Conservation (phyloP, 2,329 filamentous ascomycete species). For the Colletotrichum sp. region DNA sequence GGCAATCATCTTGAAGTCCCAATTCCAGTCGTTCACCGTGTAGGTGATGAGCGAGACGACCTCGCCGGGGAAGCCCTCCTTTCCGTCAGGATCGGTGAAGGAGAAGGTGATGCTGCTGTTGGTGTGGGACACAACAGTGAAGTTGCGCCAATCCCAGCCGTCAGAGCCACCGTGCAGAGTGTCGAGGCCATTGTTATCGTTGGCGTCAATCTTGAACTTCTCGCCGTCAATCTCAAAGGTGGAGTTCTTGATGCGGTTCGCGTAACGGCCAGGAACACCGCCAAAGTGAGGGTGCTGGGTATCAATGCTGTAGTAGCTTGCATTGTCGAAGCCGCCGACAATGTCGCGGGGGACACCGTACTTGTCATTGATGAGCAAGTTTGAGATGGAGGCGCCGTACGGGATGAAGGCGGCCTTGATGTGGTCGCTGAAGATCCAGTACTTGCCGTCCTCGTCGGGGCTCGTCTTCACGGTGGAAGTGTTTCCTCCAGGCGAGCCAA, state of each 20-base stretch:
- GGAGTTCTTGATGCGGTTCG: constrained; percentile 82
- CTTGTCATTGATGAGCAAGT: constrained; percentile 73
- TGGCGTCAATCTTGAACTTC: constrained; percentile 63
- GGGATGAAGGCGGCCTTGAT: constrained; percentile 74
- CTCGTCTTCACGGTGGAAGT: constrained; percentile 28
- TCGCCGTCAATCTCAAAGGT: constrained; percentile 72
- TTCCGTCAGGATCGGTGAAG: constrained; percentile 74
- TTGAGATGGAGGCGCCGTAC: constrained; percentile 76
- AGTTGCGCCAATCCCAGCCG: constrained; percentile 82
- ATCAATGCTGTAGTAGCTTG: constrained; percentile 71
- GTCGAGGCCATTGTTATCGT: constrained; percentile 68
- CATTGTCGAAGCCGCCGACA: constrained; percentile 78
- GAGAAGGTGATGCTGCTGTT: constrained; percentile 75
- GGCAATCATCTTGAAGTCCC: constrained; percentile 77
- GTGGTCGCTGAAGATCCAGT: constrained; percentile 71
- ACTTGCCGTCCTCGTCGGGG: constrained; percentile 69
- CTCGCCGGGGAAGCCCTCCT: constrained; percentile 80
- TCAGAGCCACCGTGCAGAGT: constrained; percentile 74
- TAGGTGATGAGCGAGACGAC: constrained; percentile 79
- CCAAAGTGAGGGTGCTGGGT: constrained; percentile 73
- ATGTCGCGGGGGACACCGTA: constrained; percentile 73
- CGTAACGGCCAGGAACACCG: constrained; percentile 76
- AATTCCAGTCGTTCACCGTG: constrained; percentile 68
- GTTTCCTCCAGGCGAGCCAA: constrained; percentile 23
- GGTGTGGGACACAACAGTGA: constrained; percentile 74